Conservation (phyloP, 768 basidiomycete species). For the Macrolepiota fuliginosa region DNA sequence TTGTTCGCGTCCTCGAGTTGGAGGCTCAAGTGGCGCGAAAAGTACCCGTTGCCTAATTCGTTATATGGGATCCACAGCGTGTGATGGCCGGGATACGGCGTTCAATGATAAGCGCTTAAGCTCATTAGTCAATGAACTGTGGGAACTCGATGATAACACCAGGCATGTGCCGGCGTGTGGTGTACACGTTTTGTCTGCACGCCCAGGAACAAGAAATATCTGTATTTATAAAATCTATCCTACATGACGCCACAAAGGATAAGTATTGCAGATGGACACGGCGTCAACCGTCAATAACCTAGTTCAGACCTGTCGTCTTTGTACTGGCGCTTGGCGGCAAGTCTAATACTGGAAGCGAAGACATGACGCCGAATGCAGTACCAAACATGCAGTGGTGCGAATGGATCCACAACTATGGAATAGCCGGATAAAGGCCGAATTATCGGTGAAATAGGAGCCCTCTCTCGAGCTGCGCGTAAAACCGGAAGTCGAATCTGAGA, state of each 20-base stretch:
- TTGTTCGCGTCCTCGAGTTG: constrained; percentile 1
- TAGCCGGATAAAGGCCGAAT: constrained; percentile 1
- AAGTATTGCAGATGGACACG: background rate
- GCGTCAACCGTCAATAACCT: background rate
- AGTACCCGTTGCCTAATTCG: constrained; percentile 5
- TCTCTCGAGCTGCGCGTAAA: background rate
- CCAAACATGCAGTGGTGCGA: background rate
- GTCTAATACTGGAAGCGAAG: background rate
- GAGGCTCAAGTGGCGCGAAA: constrained; percentile 1
- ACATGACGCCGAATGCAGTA: background rate
- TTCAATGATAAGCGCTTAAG: too few relatives aligned
- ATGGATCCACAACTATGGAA: background rate
- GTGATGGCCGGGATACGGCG: background rate
- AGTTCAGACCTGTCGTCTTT: background rate
- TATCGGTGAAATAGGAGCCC: constrained; percentile 1
- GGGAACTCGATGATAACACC: too few relatives aligned
- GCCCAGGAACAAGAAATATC: background rate
- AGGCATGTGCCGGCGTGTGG: too few relatives aligned
- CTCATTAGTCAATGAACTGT: too few relatives aligned
- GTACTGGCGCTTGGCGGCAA: background rate
- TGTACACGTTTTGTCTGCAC: too few relatives aligned
- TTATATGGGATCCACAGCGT: background rate
- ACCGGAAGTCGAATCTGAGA: background rate
- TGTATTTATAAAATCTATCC: background rate
- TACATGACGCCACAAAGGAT: background rate